Evolutionary conservation across 148 eudicot species (phyloP).

Genomic region (Polygonum aviculare): DNA sequence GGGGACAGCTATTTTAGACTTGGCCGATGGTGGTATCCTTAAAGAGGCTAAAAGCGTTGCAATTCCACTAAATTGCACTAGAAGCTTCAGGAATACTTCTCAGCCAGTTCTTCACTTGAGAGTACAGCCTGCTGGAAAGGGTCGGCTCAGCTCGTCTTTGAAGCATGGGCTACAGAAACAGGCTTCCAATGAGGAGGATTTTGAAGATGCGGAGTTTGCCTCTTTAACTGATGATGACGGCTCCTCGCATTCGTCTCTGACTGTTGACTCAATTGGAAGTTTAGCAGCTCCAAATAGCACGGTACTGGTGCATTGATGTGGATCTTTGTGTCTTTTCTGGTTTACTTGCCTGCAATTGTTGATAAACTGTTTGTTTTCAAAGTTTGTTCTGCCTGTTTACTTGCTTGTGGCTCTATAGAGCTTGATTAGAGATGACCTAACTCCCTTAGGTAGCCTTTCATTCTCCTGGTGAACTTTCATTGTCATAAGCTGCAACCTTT

Average conservation of each 20-base stretch:
- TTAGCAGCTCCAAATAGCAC: conserved; percentile 30
- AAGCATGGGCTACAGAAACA: conserved; percentile 41
- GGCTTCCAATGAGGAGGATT: conserved; percentile 68
- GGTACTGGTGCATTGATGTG: conserved; percentile 27
- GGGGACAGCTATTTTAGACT: conserved; percentile 68
- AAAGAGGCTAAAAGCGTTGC: conserved; percentile 34
- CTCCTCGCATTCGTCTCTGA: conserved; percentile 67
- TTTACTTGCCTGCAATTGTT: neutral
- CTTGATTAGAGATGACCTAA: neutral
- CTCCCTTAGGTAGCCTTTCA: neutral
- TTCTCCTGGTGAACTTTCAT: neutral
- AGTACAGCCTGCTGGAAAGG: conserved; percentile 54
- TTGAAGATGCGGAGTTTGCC: conserved; percentile 79
- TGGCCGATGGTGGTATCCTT: conserved; percentile 66
- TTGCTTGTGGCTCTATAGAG: neutral
- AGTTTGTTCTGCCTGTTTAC: neutral
- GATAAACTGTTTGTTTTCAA: neutral
- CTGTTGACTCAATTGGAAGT: conserved; percentile 38
- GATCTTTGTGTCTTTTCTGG: neutral
- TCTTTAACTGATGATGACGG: conserved; percentile 69
- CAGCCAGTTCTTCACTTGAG: conserved; percentile 61
- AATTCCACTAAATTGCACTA: conserved; percentile 59
- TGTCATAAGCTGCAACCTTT: neutral
- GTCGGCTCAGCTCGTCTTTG: conserved; percentile 35
- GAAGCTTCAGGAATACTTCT: conserved; percentile 57